These are phyloP conservation scores for Tetragonia tetragonoides DNA, from an alignment of 148 eudicot species.

Conservation along the genomic window DNA sequence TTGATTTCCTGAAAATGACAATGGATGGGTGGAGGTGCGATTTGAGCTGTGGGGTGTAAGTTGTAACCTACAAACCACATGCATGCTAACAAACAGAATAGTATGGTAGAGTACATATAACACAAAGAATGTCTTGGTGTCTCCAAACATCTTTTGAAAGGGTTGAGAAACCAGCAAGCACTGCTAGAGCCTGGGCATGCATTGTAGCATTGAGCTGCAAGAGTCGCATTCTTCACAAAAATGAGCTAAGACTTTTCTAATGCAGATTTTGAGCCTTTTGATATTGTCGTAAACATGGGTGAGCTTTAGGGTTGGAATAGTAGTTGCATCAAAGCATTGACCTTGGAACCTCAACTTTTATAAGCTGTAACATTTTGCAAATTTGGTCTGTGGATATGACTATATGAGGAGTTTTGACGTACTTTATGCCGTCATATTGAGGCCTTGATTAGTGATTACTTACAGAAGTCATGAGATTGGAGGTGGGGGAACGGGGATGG, in stretches of 20 bases:
- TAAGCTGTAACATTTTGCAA: background rate
- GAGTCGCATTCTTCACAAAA: background rate
- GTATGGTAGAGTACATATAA: no score
- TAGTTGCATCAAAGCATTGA: background rate
- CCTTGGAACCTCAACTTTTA: background rate
- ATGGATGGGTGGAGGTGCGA: background rate
- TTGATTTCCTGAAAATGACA: background rate
- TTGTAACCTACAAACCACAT: background rate
- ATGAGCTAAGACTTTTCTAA: background rate
- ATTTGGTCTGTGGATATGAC: background rate
- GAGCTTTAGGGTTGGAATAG: conserved; percentile 1
- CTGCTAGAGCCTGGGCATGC: background rate
- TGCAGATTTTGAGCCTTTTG: background rate
- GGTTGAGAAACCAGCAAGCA: background rate
- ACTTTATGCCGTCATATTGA: no score
- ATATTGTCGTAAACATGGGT: background rate
- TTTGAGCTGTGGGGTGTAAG: background rate
- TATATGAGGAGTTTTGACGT: background rate
- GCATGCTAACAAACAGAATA: background rate
- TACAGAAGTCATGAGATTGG: no score
- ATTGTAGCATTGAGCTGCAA: background rate
- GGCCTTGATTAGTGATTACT: no score
- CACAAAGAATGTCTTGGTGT: background rate
- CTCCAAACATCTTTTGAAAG: background rate
- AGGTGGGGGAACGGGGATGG: no score